Evolutionary conservation across 1,284 basidiomycete genomes (phyloP).

Genomic region (Melampsora allii-populina): DNA sequence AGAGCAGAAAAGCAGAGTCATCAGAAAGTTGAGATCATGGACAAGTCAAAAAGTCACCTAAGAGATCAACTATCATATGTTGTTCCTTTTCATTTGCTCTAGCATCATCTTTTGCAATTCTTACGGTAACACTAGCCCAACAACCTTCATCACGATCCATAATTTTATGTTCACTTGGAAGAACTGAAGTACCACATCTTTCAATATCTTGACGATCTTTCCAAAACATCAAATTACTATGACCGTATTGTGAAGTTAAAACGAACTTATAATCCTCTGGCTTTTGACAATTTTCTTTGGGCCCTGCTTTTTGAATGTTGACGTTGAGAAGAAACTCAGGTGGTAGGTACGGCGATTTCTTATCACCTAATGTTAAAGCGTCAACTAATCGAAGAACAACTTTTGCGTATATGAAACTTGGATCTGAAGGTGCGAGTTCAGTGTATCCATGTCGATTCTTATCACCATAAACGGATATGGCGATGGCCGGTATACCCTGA

Average conservation of each 20-base stretch:
- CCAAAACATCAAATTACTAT: neutral
- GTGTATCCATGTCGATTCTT: neutral
- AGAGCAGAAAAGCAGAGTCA: neutral
- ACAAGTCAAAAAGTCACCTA: neutral
- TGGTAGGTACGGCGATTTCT: neutral
- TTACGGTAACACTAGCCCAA: conserved; percentile 1
- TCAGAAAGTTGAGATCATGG: neutral
- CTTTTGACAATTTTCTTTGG: neutral
- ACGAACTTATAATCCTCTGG: conserved; percentile 9
- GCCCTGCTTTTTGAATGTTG: neutral
- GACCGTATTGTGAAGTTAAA: neutral
- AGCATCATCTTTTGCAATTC: neutral
- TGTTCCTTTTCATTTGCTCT: neutral
- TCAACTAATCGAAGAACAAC: neutral
- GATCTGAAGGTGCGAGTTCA: neutral
- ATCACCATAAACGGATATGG: neutral
- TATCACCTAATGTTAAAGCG: neutral
- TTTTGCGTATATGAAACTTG: neutral
- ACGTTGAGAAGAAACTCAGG: neutral
- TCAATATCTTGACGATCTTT: neutral
- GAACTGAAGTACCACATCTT: neutral
- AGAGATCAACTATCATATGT: neutral
- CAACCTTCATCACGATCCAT: conserved; percentile 3
- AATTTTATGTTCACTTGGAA: conserved; percentile 8
- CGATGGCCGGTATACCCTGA: neutral